Evolutionary conservation across 163 green algal genomes (phyloP).

Genomic region (Picocystis sp.): DNA sequence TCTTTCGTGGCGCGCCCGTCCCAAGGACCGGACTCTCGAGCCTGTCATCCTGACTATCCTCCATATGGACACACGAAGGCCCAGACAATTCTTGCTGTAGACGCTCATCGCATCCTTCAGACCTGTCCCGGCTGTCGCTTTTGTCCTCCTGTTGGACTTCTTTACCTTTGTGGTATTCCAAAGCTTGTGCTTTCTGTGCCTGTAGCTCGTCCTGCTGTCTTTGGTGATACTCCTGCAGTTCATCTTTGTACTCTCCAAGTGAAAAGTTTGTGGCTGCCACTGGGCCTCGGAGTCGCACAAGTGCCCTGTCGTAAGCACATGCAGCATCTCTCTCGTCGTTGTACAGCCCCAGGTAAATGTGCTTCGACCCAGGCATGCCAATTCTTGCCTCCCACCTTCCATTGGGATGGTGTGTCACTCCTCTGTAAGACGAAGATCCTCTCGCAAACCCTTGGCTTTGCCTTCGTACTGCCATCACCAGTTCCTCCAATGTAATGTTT

Average conservation of each 20-base stretch:
- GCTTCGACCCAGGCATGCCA: slow-evolving; percentile 57
- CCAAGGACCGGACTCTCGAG: no score
- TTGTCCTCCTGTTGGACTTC: no score
- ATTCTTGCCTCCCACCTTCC: slow-evolving; percentile 72
- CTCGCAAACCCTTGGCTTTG: slow-evolving; percentile 67
- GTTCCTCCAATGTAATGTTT: slow-evolving; percentile 64
- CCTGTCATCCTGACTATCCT: no score
- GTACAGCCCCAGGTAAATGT: slow-evolving; percentile 63
- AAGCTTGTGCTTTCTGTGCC: no score
- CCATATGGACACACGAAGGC: no score
- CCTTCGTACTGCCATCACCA: slow-evolving; percentile 72
- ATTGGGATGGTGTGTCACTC: slow-evolving; percentile 65
- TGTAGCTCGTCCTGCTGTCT: slow-evolving; percentile 24
- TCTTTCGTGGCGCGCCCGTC: no score
- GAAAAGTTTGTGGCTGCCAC: slow-evolving; percentile 69
- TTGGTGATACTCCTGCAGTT: slow-evolving; percentile 58
- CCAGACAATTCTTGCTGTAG: no score
- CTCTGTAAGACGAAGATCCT: slow-evolving; percentile 52
- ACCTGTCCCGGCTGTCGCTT: no score
- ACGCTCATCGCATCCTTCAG: no score
- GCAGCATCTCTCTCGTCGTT: slow-evolving; percentile 42
- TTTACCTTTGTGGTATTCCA: no score
- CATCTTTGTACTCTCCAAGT: slow-evolving; percentile 45
- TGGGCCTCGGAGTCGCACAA: slow-evolving; percentile 50
- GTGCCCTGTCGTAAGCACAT: slow-evolving; percentile 45